Conservation (phyloP, 2,329 filamentous ascomycete species). For the Apiospora kogelbergensis region DNA sequence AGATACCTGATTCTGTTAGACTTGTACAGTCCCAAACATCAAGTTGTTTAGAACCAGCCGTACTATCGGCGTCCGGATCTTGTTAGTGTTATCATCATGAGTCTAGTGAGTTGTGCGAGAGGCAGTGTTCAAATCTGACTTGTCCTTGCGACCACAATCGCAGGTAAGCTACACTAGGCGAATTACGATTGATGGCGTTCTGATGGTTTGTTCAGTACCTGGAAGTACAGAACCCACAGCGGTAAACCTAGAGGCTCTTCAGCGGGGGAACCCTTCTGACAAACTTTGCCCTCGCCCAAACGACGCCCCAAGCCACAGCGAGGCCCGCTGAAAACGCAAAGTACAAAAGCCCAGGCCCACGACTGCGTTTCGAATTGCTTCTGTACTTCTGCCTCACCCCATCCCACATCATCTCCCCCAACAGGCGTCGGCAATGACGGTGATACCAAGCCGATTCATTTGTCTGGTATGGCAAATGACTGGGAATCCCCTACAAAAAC, state of each 20-base stretch:
- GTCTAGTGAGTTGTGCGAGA: too few relatives aligned
- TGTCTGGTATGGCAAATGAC: not conserved
- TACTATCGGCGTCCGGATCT: too few relatives aligned
- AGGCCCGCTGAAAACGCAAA: not conserved
- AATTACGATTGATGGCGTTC: not conserved
- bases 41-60: too few relatives aligned
- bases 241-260: not conserved
- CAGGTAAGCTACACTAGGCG: too few relatives aligned
- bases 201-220: not conserved
- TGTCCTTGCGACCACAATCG: too few relatives aligned
- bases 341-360: not conserved
- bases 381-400: not conserved
- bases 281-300: not conserved
- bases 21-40: too few relatives aligned
- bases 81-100: too few relatives aligned
- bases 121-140: too few relatives aligned
- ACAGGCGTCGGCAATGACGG: constrained; percentile 2
- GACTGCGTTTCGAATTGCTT: too few relatives aligned
- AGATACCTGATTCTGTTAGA: too few relatives aligned
- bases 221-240: not conserved
- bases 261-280: not conserved
- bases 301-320: not conserved
- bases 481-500: not conserved
- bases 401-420: not conserved
- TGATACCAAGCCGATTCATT: not conserved